Percentiles rank a stretch among this genome's conserved stretches.
Conservation (phyloP, 208 protist species). For the Leishmania amazonensis region DNA sequence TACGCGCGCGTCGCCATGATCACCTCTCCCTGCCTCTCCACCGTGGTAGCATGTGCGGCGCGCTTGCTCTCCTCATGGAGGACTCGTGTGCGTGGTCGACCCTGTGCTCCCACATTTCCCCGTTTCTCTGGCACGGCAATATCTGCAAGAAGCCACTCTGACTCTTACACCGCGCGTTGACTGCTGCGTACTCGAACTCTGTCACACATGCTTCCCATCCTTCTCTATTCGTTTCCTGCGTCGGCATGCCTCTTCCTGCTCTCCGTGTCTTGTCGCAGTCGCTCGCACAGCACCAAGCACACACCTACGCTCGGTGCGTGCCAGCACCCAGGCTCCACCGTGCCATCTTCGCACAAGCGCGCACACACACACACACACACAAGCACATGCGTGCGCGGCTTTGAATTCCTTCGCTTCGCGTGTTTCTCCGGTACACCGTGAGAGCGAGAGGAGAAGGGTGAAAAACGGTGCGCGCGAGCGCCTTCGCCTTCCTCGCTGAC, state of each 20-base stretch:
- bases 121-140: not conserved
- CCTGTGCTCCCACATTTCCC: not conserved
- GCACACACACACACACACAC: too few relatives aligned
- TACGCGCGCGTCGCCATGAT: not conserved
- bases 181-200: not conserved
- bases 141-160: not conserved
- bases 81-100: too few relatives aligned
- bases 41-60: not conserved
- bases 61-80: not conserved
- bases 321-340: not conserved
- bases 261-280: conserved; percentile 1
- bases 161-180: not conserved
- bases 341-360: not conserved
- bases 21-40: not conserved
- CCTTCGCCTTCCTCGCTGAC: not conserved
- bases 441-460: not conserved
- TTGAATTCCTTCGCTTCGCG: not conserved
- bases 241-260: not conserved
- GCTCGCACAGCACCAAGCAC: not conserved
- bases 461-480: too few relatives aligned
- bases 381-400: not conserved
- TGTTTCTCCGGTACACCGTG: not conserved
- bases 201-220: not conserved
- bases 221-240: not conserved
- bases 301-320: not conserved